Conservation (phyloP, 2,329 filamentous ascomycete genomes). For the Zopfia rhizophila region DNA sequence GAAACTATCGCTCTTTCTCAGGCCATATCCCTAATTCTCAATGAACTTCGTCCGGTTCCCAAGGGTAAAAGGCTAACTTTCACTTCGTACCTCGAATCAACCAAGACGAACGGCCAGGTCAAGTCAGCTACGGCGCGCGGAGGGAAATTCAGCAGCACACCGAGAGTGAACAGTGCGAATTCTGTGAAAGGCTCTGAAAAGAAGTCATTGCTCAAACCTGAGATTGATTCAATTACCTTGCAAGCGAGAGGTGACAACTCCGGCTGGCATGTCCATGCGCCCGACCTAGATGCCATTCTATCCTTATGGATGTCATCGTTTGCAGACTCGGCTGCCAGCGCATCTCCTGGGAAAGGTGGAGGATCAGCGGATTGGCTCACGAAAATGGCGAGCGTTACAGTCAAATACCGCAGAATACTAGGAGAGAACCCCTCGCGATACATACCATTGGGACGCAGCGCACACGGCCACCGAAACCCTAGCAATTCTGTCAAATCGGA, state of each 20-base stretch:
- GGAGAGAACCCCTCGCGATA: conserved; percentile 6
- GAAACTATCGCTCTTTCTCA: conserved; percentile 11
- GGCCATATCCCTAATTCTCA: conserved; percentile 9
- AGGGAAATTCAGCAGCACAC: too few relatives aligned
- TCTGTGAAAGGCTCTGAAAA: too few relatives aligned
- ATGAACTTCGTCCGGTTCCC: background rate
- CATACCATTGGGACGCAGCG: too few relatives aligned
- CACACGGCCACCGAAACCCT: too few relatives aligned
- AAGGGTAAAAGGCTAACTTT: background rate
- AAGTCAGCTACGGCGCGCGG: too few relatives aligned
- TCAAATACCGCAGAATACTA: conserved; percentile 12
- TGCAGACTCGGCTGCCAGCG: too few relatives aligned
- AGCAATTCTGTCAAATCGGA: too few relatives aligned
- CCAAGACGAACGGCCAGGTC: too few relatives aligned
- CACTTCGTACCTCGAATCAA: conserved; percentile 1
- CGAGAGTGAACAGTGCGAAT: too few relatives aligned
- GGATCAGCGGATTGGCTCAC: background rate
- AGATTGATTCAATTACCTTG: conserved; percentile 4
- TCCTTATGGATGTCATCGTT: conserved; percentile 15
- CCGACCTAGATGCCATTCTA: conserved; percentile 12
- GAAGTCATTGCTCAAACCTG: too few relatives aligned
- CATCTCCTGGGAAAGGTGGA: too few relatives aligned
- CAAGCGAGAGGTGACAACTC: background rate
- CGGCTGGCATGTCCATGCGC: conserved; percentile 7
- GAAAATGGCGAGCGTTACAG: background rate